These are phyloP conservation scores for Diaporthe ilicicola DNA, from an alignment of 2,329 filamentous ascomycete species.

Conservation along the genomic window DNA sequence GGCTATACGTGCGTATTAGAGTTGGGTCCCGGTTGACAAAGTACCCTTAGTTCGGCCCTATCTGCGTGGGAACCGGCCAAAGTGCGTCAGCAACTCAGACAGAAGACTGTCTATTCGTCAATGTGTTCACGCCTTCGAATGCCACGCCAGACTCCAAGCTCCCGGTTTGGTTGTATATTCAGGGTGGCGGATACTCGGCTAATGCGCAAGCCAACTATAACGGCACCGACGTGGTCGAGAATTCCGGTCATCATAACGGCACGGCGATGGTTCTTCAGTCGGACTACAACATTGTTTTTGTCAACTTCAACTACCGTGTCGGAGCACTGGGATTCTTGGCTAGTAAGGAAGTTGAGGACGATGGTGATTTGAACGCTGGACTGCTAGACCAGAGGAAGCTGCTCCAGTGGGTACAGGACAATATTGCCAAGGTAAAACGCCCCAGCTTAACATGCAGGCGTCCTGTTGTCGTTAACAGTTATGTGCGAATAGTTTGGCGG, in stretches of 20 bases:
- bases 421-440: conserved; percentile 56
- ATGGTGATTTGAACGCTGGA: conserved; percentile 68
- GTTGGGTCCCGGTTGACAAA: neutral
- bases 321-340: conserved; percentile 41
- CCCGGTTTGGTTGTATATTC: conserved; percentile 64
- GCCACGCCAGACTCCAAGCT: conserved; percentile 52
- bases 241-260: conserved; percentile 60
- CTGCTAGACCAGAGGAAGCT: conserved; percentile 67
- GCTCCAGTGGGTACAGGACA: conserved; percentile 65
- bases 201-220: conserved; percentile 62
- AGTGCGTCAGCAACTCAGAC: conserved; percentile 42
- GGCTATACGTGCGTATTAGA: too few species aligned
- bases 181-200: conserved; percentile 55
- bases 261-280: conserved; percentile 64
- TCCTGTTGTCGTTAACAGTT: neutral
- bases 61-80: conserved; percentile 49
- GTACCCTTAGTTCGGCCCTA: conserved; percentile 49
- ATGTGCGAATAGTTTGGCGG: conserved; percentile 58
- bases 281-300: conserved; percentile 43
- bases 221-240: conserved; percentile 54
- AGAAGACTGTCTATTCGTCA: conserved; percentile 53
- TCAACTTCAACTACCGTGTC: conserved; percentile 30
- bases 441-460: neutral
- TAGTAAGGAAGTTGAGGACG: conserved; percentile 57
- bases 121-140: conserved; percentile 52